Conservation (phyloP, 1,284 basidiomycete genomes). For the Sporisorium exsertum region DNA sequence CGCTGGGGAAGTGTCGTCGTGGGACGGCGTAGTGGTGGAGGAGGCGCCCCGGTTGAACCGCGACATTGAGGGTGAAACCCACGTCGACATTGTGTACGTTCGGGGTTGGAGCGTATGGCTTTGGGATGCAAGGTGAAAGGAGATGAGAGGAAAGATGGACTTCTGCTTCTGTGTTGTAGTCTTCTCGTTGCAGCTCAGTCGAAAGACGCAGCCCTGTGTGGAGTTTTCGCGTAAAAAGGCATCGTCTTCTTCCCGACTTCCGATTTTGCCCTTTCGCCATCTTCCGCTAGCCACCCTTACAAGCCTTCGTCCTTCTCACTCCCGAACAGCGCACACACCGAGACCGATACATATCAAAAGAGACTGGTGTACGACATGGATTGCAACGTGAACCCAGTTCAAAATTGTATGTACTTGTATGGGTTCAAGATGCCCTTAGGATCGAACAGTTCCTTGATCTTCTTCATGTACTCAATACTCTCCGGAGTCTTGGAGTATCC, state of each 20-base stretch:
- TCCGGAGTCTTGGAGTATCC: conserved; percentile 85
- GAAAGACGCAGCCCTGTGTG: neutral
- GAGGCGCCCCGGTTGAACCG: conserved; percentile 23
- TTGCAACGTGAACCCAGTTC: neutral
- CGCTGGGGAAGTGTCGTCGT: neutral
- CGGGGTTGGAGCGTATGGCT: neutral
- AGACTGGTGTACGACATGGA: neutral
- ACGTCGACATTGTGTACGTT: conserved; percentile 30
- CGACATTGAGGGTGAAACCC: conserved; percentile 41
- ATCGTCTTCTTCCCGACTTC: neutral
- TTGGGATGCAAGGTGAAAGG: neutral
- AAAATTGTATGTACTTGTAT: conserved; percentile 73
- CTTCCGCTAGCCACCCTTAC: neutral
- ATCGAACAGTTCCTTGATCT: conserved; percentile 90
- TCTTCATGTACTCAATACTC: conserved; percentile 88
- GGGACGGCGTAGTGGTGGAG: neutral
- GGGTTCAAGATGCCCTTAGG: conserved; percentile 91
- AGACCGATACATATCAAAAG: too few species aligned
- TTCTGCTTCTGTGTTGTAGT: neutral
- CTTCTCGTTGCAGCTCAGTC: neutral
- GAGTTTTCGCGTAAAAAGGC: neutral
- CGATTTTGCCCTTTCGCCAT: neutral
- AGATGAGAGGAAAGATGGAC: neutral
- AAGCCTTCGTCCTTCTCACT: neutral
- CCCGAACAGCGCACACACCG: neutral